Percentiles rank a stretch among this genome's conserved stretches.
Conservation (phyloP, 805 yeast genomes). For the Myxozyma neotropica region DNA sequence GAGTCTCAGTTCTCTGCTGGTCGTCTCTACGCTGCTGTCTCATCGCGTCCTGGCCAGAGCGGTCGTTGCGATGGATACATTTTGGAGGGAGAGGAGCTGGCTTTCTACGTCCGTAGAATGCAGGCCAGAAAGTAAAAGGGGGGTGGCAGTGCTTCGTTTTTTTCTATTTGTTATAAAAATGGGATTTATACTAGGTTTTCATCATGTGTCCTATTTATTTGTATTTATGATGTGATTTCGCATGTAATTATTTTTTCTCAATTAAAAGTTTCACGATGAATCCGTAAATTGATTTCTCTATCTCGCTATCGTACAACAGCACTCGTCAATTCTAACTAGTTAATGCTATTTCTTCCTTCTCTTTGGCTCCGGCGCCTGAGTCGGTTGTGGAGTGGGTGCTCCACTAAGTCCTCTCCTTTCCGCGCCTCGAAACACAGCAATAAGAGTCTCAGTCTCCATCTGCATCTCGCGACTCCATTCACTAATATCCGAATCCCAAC, state of each 20-base stretch:
- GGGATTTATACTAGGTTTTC: constrained; percentile 12
- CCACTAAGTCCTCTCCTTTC: constrained; percentile 27
- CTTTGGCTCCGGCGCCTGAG: constrained; percentile 16
- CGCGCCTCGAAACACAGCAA: constrained; percentile 59
- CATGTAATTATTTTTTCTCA: constrained; percentile 31
- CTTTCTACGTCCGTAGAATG: constrained; percentile 99
- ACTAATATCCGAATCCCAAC: constrained; percentile 62
- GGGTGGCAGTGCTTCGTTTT: not conserved
- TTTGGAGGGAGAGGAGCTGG: constrained; percentile 99
- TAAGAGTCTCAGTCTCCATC: constrained; percentile 59
- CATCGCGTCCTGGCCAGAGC: constrained; percentile 99
- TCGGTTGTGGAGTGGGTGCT: not conserved
- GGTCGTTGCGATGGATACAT: constrained; percentile 99
- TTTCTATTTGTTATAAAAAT: not conserved
- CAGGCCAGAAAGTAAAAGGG: constrained; percentile 91
- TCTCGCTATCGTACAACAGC: not conserved
- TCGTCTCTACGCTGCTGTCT: constrained; percentile 96
- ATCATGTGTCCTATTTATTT: constrained; percentile 15
- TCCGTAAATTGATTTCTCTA: not conserved
- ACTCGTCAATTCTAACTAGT: not conserved
- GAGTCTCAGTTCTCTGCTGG: constrained; percentile 98
- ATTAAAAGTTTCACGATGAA: constrained; percentile 21
- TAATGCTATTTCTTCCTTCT: constrained; percentile 22
- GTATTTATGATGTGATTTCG: constrained; percentile 23
- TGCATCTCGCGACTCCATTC: constrained; percentile 70